These are phyloP conservation scores for Lentinula novae-zelandiae DNA, from an alignment of 1,284 basidiomycete species.

Conservation along the genomic window DNA sequence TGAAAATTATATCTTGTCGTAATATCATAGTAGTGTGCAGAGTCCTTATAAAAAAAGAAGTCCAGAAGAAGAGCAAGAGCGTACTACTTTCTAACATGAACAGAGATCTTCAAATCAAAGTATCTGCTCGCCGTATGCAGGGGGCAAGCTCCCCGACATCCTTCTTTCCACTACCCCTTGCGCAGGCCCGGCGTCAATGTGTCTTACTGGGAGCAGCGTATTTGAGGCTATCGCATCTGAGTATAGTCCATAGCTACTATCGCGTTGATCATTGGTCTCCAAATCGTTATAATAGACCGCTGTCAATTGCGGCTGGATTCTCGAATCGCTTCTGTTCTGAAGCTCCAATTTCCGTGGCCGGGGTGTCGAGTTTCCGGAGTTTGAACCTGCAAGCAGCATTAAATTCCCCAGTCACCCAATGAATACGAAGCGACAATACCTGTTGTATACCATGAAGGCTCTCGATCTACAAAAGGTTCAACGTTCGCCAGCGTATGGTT, in stretches of 20 bases:
- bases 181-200: conserved; percentile 19
- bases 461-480: background rate
- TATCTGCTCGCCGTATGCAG: conserved; percentile 21
- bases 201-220: conserved; percentile 3
- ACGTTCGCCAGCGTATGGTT: background rate
- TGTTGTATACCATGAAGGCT: background rate
- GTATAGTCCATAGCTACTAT: background rate
- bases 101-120: background rate
- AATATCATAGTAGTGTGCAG: too few relatives aligned
- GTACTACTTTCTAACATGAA: too few relatives aligned
- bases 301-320: too few relatives aligned
- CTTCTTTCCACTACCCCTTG: conserved; percentile 11
- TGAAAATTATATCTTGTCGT: too few relatives aligned
- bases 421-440: background rate
- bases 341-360: background rate
- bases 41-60: too few relatives aligned
- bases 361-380: background rate
- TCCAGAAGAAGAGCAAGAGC: too few relatives aligned
- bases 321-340: background rate
- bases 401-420: too few relatives aligned
- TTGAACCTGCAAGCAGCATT: too few relatives aligned
- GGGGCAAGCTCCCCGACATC: conserved; percentile 18
- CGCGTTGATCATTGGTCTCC: background rate
- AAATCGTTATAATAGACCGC: too few relatives aligned
- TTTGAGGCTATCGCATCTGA: background rate